Conservation (phyloP, 176 grass and related monocot species). For the Triticum dicoccoides region DNA sequence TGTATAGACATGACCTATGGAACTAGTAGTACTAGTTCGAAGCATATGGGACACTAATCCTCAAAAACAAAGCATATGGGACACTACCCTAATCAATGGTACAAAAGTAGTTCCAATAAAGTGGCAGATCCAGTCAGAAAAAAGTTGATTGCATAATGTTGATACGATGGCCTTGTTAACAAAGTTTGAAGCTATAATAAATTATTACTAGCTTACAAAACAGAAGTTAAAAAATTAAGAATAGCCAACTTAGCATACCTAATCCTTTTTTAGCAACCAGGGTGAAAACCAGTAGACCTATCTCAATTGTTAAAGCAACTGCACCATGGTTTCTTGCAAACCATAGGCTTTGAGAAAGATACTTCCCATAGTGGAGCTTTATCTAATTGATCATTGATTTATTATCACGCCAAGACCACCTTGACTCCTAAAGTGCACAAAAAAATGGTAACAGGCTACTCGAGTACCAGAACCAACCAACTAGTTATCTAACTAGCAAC, state of each 20-base stretch:
- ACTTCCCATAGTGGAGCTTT: not conserved
- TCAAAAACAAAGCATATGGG: not conserved
- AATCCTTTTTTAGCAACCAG: not conserved
- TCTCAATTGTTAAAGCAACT: not conserved
- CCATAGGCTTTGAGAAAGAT: not conserved
- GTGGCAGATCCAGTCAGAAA: not conserved
- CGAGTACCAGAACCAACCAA: not conserved
- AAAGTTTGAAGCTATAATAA: not conserved
- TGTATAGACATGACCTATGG: not conserved
- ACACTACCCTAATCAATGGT: not conserved
- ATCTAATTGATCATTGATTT: conserved; percentile 13
- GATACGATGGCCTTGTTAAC: not conserved
- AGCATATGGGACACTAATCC: not conserved
- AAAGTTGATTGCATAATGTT: not conserved
- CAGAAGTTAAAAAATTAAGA: too few species aligned
- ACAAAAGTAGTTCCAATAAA: conserved; percentile 1
- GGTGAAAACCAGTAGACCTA: not conserved
- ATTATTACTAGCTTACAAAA: not conserved
- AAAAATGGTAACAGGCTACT: not conserved
- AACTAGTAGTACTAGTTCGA: not conserved
- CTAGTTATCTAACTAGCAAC: not conserved
- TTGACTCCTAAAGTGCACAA: not conserved
- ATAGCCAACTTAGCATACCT: not conserved
- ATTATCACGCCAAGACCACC: not conserved
- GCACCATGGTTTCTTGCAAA: not conserved